Evolutionary conservation across 345 rosid genomes (phyloP), one percentile per base, ranked within the genome.

Genomic region (Chamaenerion angustifolium): DNA sequence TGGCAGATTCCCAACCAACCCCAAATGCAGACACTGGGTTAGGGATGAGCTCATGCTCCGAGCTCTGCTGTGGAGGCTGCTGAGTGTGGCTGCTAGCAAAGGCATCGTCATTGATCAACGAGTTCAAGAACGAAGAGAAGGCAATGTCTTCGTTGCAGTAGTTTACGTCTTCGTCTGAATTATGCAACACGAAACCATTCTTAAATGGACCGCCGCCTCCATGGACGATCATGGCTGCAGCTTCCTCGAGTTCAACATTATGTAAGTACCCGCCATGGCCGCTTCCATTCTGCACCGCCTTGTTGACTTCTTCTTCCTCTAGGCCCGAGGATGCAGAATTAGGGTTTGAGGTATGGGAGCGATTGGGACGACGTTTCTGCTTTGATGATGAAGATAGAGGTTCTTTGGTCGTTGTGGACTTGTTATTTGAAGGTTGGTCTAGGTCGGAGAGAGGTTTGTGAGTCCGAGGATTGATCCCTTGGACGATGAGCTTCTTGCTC

Each of bases 381-480:
- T 16, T 43, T 55, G 37, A 6, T 35, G 48, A 46, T 49, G 31
- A 42, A 15, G 16, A 10, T 25, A 16, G 47, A 59, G 44, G 52
- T 57, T 1, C 59, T 43, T 3, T 11, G 3, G n/a, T 11, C 37
- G 40, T 54, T 40, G 55, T 47, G 46, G 61, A 4, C 25, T 53
- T 48, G 54, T 42, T 47, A 3, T 11, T 35, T 13, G 60, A 31
- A 11, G 12, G 42, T 13, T 56, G 45, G 13, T 61, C 51, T 19
- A 60, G 56, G 12, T 58, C 55, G 21, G 25, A 21, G 25, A 79
- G 68, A 41, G 80, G 81, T 73, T 70, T 77, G 62, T 80, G 83
- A 1, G 83, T 80, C 55, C 79, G 66, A 18, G 85, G 85, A 58
- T 79, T 82, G 27, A 79, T 73, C 13, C 85, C 85, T 69, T 76